These are phyloP conservation scores for Microcera coccophila DNA, from an alignment of 2,329 filamentous ascomycete genomes.

Conservation along the genomic window DNA sequence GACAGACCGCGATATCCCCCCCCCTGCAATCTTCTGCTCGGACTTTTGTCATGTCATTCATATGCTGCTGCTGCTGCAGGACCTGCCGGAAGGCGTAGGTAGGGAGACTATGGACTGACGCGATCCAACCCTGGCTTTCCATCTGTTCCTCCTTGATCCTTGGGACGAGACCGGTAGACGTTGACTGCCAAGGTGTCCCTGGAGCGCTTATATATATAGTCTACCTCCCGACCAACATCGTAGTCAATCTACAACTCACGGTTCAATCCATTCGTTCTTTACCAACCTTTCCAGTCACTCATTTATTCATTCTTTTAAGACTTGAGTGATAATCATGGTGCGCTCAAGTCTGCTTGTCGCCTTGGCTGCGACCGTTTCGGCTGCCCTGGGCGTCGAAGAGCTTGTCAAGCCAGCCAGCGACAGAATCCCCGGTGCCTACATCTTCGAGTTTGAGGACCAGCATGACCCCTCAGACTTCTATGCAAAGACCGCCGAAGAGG, in stretches of 20 bases:
- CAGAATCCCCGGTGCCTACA: slow-evolving; percentile 46
- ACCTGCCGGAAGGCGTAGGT: not conserved
- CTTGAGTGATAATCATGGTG: slow-evolving; percentile 30
- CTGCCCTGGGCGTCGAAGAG: slow-evolving; percentile 26
- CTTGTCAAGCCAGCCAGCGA: slow-evolving; percentile 11
- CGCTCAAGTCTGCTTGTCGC: slow-evolving; percentile 31
- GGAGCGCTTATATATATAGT: too few relatives aligned
- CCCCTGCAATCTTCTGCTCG: slow-evolving; percentile 7
- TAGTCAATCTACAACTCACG: too few relatives aligned
- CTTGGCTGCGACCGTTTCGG: slow-evolving; percentile 34
- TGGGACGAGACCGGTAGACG: too few relatives aligned
- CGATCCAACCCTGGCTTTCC: not conserved
- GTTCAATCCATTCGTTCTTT: not conserved
- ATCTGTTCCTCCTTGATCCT: too few relatives aligned
- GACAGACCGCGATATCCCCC: slow-evolving; percentile 3
- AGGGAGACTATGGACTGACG: not conserved
- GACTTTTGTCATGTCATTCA: not conserved
- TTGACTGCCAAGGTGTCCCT: too few relatives aligned
- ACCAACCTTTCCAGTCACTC: not conserved
- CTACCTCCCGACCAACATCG: too few relatives aligned
- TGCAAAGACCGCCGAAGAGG: slow-evolving; percentile 31
- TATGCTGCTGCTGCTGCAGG: not conserved
- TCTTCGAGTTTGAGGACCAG: slow-evolving; percentile 51
- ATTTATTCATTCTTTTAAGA: not conserved
- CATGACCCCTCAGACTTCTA: slow-evolving; percentile 42